phyloP scores from a whole-genome alignment of 129 eudicot species.

The Pseudognaphalium luteoalbum region DNA sequence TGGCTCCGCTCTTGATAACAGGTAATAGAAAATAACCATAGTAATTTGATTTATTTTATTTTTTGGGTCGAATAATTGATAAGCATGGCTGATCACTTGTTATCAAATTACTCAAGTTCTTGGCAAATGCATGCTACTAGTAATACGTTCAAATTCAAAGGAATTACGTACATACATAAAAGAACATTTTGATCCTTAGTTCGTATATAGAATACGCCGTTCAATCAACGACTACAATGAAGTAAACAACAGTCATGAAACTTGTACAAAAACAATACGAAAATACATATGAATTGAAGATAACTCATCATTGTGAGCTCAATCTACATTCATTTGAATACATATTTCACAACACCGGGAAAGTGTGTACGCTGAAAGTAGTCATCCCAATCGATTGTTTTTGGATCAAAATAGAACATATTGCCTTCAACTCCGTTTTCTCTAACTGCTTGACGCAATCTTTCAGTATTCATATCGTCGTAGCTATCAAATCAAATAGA shows the following conservation, averaged over 20 bases:
- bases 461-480: constrained; percentile 82
- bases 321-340: constrained; percentile 49
- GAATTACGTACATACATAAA: constrained; percentile 7
- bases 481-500: constrained; percentile 40
- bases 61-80: no score
- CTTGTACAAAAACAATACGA: constrained; percentile 15
- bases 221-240: constrained; percentile 17
- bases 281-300: neutral
- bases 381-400: constrained; percentile 62
- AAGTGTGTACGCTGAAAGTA: constrained; percentile 63
- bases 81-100: no score
- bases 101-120: neutral
- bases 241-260: constrained; percentile 6
- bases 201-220: constrained; percentile 16
- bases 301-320: constrained; percentile 4
- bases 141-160: neutral
- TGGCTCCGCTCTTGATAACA: no score
- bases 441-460: constrained; percentile 51
- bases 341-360: constrained; percentile 76
- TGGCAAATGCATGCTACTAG: neutral
- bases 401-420: constrained; percentile 79
- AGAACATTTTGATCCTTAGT: neutral
- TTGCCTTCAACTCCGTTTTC: constrained; percentile 44
- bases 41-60: no score
- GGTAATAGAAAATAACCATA: neutral